Base-by-base conservation (phyloP, 352 stramenopile genomes). In the Globisporangium paroecandrum region DNA sequence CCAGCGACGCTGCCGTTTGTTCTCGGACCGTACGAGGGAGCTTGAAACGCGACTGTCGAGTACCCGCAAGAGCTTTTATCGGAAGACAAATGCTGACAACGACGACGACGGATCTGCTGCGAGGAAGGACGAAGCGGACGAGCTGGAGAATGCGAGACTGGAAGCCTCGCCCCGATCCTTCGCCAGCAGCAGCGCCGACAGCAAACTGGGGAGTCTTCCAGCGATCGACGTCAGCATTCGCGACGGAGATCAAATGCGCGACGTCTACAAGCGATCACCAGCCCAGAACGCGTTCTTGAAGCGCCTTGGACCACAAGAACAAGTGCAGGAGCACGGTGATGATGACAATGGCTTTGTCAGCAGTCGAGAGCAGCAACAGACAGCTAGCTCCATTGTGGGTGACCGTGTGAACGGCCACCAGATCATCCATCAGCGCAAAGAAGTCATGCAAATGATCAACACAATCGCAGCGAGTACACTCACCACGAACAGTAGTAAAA, bases 281-380 rank as follows among this genome's bases (percentile, higher is more conserved):
- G 82, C 82, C 1, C 82, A 90, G 63, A 83, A 90, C 29, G 82
- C 79, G 15, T 90, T 90, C 46, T 47, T 90, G 36, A 80, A 82
- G 61, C 71, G 77, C 2, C 77, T 85, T 49, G 49, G 32, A 20
- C 49, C 57, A 4, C 47, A 43, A 22, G 24, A 36, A 5, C 51
- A 58, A 58, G 51, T 20, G 24, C 51, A 58, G 22, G 20, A 61
- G 41, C 22, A 3, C 22, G 6, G 10, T 22, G 43, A 22, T 51
- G 47, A 24, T 34, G 24, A 57, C 24, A 36, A 63, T n/a, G 38
- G 4, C 49, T 34, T 29, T 57, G 22, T 34, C 22, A 60, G 20
- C 27, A 32, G 10, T 12, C 57, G 34, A 22, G 57, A 58, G 43
- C 29, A 62, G 12, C n/a, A 62, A 18, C 27, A 60, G 29, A 18